Conservation (phyloP, 768 basidiomycete genomes). For the Cystofilobasidium bisporidii region DNA sequence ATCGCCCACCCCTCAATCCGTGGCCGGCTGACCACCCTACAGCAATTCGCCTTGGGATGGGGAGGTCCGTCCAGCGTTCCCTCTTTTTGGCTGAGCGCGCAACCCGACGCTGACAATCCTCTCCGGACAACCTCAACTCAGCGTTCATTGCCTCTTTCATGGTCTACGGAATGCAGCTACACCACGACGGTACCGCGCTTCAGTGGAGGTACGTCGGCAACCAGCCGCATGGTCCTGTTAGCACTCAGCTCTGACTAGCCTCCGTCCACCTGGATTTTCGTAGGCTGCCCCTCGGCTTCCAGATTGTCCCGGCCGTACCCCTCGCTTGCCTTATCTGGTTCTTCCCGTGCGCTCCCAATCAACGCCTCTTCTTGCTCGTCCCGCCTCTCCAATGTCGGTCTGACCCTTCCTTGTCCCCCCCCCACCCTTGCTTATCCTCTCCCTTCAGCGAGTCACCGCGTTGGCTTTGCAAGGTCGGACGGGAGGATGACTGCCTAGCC, state of each 20-base stretch:
- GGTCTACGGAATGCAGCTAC: conserved; percentile 34
- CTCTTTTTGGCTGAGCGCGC: no score
- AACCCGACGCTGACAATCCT: no score
- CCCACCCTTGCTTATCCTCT: conserved; percentile 45
- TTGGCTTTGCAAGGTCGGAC: conserved; percentile 44
- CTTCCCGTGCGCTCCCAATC: neutral
- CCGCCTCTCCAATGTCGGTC: no score
- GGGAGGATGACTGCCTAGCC: conserved; percentile 45
- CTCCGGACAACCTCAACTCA: no score
- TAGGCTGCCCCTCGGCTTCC: conserved; percentile 44
- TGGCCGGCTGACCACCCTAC: conserved; percentile 50
- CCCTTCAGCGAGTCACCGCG: conserved; percentile 42
- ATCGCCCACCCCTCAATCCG: conserved; percentile 49
- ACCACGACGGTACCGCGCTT: conserved; percentile 32
- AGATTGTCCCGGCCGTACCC: conserved; percentile 15
- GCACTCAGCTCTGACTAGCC: no score
- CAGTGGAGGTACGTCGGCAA: conserved; percentile 46
- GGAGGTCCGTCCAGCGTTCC: neutral
- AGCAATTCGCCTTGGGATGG: conserved; percentile 37
- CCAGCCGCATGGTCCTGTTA: no score
- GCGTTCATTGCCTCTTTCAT: conserved; percentile 47
- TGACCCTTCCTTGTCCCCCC: neutral
- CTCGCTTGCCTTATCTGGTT: neutral
- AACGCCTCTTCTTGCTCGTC: no score
- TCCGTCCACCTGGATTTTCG: no score